Conservation (phyloP, 495 filamentous ascomycete species). For the Achaetomiella virescens region DNA sequence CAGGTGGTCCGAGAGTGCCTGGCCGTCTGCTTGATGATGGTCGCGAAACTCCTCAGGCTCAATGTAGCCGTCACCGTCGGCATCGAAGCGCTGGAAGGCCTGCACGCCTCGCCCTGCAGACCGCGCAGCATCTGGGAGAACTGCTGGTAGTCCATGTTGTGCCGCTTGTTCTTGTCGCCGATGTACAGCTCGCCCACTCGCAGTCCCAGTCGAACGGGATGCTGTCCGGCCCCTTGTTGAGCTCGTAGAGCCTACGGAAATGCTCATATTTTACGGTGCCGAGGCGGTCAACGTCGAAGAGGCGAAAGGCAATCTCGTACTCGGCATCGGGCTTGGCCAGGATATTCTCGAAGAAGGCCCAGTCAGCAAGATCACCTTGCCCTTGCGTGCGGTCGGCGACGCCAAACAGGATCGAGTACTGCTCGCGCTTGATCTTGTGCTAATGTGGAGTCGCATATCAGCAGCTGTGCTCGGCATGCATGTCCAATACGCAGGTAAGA, state of each 20-base stretch:
- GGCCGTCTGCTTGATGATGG: slow-evolving; percentile 90
- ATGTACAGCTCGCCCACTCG: slow-evolving; percentile 94
- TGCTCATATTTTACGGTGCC: slow-evolving; percentile 82
- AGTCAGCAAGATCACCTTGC: slow-evolving; percentile 76
- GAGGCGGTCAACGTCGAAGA: slow-evolving; percentile 80
- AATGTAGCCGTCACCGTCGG: slow-evolving; percentile 93
- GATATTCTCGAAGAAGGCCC: slow-evolving; percentile 88
- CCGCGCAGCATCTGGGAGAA: slow-evolving; percentile 98
- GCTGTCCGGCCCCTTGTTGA: slow-evolving; percentile 70
- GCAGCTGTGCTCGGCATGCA: slow-evolving; percentile 1
- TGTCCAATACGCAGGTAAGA: neutral
- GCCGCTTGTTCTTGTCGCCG: slow-evolving; percentile 73
- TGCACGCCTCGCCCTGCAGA: slow-evolving; percentile 91
- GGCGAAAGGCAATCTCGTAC: slow-evolving; percentile 95
- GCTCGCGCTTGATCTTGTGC: slow-evolving; percentile 95
- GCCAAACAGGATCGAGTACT: slow-evolving; percentile 86
- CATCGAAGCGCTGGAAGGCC: slow-evolving; percentile 88
- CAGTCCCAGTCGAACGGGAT: slow-evolving; percentile 97
- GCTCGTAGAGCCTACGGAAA: slow-evolving; percentile 72
- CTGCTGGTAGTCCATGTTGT: slow-evolving; percentile 89
- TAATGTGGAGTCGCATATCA: slow-evolving; percentile 33
- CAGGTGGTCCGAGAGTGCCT: slow-evolving; percentile 91
- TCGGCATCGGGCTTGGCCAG: slow-evolving; percentile 92
- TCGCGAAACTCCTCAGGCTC: slow-evolving; percentile 92
- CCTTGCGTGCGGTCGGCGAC: slow-evolving; percentile 75